These are phyloP conservation scores for Talaromyces sp. DNA, from an alignment of 2,329 filamentous ascomycete genomes.

Conservation along the genomic window DNA sequence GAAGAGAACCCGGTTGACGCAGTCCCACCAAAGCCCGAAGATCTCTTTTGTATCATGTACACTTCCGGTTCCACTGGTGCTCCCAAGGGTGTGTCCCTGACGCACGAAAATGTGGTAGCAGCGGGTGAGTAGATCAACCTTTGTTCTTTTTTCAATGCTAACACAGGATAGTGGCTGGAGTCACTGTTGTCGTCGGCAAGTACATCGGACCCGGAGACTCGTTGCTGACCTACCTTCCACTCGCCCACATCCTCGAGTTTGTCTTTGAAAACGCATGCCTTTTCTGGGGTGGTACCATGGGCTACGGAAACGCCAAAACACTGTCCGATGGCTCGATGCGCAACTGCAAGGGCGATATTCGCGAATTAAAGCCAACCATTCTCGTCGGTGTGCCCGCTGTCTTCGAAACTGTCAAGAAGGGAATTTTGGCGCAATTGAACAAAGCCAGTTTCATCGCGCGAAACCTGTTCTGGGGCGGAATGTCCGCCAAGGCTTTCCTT, in stretches of 20 bases:
- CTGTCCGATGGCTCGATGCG: constrained; percentile 79
- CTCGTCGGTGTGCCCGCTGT: constrained; percentile 93
- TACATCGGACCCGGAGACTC: constrained; percentile 73
- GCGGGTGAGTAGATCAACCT: constrained; percentile 52
- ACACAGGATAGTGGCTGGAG: constrained; percentile 62
- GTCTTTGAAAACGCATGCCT: constrained; percentile 88
- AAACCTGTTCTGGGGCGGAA: constrained; percentile 71
- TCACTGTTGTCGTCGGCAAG: constrained; percentile 70
- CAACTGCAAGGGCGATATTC: constrained; percentile 90
- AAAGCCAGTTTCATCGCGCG: constrained; percentile 63
- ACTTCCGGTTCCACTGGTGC: constrained; percentile 86
- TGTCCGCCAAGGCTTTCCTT: constrained; percentile 58
- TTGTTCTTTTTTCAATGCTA: background rate
- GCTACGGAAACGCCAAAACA: constrained; percentile 87
- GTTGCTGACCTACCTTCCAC: constrained; percentile 84
- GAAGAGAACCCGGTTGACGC: constrained; percentile 66
- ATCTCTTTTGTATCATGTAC: constrained; percentile 75
- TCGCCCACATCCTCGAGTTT: constrained; percentile 95
- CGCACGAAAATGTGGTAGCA: constrained; percentile 73
- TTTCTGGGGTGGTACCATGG: constrained; percentile 85
- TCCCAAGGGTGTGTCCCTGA: constrained; percentile 82
- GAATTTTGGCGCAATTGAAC: constrained; percentile 75
- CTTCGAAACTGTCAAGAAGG: constrained; percentile 97
- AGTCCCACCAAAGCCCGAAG: constrained; percentile 65
- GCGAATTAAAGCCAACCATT: constrained; percentile 81